phyloP scores from a whole-genome alignment of 2,329 filamentous ascomycete species.

The Juglanconis juglandina region DNA sequence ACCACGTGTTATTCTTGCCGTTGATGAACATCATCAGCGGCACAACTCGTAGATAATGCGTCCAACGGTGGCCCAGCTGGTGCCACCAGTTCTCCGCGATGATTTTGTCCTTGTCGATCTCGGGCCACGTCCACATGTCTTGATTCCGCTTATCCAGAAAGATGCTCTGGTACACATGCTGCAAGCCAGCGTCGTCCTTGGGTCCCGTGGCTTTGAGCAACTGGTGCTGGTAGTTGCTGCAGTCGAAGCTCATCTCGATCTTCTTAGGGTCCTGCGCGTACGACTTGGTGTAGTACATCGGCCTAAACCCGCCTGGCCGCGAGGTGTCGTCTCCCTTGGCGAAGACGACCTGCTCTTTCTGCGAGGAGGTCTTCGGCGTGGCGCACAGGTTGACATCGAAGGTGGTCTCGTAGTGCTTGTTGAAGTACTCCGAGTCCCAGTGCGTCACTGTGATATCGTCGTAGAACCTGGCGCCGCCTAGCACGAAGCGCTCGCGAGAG shows the following conservation, averaged over 20 bases:
- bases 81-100: slow-evolving; percentile 67
- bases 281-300: slow-evolving; percentile 64
- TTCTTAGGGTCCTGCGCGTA: slow-evolving; percentile 54
- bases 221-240: slow-evolving; percentile 72
- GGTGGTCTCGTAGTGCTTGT: slow-evolving; percentile 63
- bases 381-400: slow-evolving; percentile 51
- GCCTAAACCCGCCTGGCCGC: slow-evolving; percentile 56
- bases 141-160: slow-evolving; percentile 58
- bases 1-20: slow-evolving; percentile 59
- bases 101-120: slow-evolving; percentile 58
- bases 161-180: slow-evolving; percentile 69
- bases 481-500: slow-evolving; percentile 61
- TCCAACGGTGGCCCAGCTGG: slow-evolving; percentile 62
- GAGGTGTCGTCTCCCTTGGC: slow-evolving; percentile 44
- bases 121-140: slow-evolving; percentile 56
- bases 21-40: slow-evolving; percentile 72
- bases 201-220: slow-evolving; percentile 45
- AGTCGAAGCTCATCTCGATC: slow-evolving; percentile 71
- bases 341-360: slow-evolving; percentile 37
- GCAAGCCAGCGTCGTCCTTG: slow-evolving; percentile 30
- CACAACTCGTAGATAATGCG: slow-evolving; percentile 62
- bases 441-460: slow-evolving; percentile 72
- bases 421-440: slow-evolving; percentile 62
- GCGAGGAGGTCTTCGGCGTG: slow-evolving; percentile 39
- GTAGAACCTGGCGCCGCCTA: slow-evolving; percentile 67